Evolutionary conservation across 164 flowering plant species (phyloP).

Genomic region (Sedum album): DNA sequence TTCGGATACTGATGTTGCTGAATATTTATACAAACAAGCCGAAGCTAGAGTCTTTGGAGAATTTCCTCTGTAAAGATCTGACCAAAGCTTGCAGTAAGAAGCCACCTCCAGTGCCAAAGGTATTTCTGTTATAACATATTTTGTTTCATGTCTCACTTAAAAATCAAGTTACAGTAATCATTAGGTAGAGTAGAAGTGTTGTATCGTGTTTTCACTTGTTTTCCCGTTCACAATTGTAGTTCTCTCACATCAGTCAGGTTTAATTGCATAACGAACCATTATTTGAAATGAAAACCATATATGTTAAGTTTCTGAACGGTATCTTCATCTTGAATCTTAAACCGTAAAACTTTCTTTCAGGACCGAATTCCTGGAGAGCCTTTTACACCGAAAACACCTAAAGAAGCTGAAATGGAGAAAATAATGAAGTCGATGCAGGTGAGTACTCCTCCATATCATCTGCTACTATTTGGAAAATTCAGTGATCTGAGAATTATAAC

Average conservation of each 20-base stretch:
- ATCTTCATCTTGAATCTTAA: background rate
- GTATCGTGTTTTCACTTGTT: too few relatives aligned
- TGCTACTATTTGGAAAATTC: too few relatives aligned
- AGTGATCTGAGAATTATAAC: background rate
- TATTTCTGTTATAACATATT: conserved; percentile 18
- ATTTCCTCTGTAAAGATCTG: conserved; percentile 71
- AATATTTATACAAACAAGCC: conserved; percentile 60
- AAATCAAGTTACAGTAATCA: background rate
- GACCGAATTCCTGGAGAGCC: conserved; percentile 76
- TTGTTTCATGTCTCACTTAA: background rate
- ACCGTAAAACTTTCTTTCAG: conserved; percentile 23
- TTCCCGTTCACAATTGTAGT: background rate
- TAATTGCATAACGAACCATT: background rate
- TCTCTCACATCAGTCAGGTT: background rate
- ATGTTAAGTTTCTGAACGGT: background rate
- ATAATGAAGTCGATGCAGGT: conserved; percentile 86
- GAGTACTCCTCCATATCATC: background rate
- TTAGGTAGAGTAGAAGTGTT: background rate
- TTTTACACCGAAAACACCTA: conserved; percentile 66
- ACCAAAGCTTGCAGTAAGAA: conserved; percentile 59
- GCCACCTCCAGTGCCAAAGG: conserved; percentile 90
- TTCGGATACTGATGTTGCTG: conserved; percentile 92
- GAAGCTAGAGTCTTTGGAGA: conserved; percentile 41
- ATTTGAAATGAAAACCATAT: background rate
- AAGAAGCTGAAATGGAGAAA: conserved; percentile 94